These are phyloP conservation scores for Macrotyloma uniflorum DNA, from an alignment of 306 rosid species.

Conservation along the genomic window DNA sequence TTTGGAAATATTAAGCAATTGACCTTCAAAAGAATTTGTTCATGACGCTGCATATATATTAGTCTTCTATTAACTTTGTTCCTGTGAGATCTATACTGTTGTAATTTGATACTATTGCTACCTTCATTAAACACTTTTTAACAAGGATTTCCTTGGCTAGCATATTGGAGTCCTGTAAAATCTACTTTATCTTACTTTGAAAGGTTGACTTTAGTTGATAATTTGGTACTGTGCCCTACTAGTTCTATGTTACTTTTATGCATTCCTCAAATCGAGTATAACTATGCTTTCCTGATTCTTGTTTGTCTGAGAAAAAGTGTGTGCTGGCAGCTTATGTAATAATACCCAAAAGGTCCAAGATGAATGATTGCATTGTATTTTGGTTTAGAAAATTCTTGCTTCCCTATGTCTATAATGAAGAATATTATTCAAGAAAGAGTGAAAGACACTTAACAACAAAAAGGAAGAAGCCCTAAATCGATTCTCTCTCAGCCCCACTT, in stretches of 20 bases:
- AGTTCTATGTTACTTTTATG: conserved; percentile 17
- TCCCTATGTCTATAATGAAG: not conserved
- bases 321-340: conserved; percentile 1
- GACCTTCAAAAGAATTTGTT: not conserved
- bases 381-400: conserved; percentile 11
- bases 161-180: conserved; percentile 13
- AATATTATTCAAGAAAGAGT: not conserved
- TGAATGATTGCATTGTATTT: conserved; percentile 32
- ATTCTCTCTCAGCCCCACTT: not conserved
- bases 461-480: not conserved
- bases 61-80: no score
- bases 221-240: not conserved
- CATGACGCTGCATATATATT: not conserved
- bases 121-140: conserved; percentile 4
- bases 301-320: conserved; percentile 9
- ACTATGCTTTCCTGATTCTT: conserved; percentile 20
- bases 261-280: not conserved
- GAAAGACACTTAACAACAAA: conserved; percentile 17
- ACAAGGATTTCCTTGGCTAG: not conserved
- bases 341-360: not conserved
- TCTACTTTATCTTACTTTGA: not conserved
- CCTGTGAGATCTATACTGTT: no score
- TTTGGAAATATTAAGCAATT: conserved; percentile 5
- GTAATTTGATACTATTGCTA: not conserved
- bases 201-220: not conserved